phyloP scores from a whole-genome alignment of 345 rosid genomes.

The Salix caprea region DNA sequence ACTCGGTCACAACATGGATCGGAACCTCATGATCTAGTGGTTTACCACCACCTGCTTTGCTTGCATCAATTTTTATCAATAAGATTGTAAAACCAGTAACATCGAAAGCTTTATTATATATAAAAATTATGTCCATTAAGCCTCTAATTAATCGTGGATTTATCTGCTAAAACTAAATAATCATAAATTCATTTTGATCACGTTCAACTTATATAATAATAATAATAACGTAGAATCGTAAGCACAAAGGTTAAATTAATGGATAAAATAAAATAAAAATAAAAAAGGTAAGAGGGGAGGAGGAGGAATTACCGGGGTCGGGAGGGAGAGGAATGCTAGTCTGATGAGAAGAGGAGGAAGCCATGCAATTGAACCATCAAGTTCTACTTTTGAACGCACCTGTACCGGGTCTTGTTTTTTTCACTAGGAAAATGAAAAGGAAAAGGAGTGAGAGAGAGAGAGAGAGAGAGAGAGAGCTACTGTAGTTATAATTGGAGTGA shows the following conservation, averaged over 20 bases:
- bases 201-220: not conserved
- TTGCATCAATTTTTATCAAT: not conserved
- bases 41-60: not conserved
- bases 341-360: constrained; percentile 51
- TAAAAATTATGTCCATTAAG: not conserved
- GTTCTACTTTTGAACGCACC: not conserved
- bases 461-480: too few species aligned
- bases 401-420: too few species aligned
- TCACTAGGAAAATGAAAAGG: too few species aligned
- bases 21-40: constrained; percentile 51
- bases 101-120: not conserved
- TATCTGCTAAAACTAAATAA: not conserved
- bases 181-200: not conserved
- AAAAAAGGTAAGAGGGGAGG: not conserved
- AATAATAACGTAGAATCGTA: not conserved
- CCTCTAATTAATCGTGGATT: not conserved
- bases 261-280: not conserved
- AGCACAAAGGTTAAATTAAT: not conserved
- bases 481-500: too few species aligned
- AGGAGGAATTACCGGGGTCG: constrained; percentile 30
- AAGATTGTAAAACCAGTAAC: not conserved
- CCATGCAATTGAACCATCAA: constrained; percentile 51
- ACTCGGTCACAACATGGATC: constrained; percentile 54
- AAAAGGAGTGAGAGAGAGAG: too few species aligned
- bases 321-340: constrained; percentile 50